phyloP scores from a whole-genome alignment of 225 moss, liverwort and hornwort genomes.

The Polytrichum formosum region DNA sequence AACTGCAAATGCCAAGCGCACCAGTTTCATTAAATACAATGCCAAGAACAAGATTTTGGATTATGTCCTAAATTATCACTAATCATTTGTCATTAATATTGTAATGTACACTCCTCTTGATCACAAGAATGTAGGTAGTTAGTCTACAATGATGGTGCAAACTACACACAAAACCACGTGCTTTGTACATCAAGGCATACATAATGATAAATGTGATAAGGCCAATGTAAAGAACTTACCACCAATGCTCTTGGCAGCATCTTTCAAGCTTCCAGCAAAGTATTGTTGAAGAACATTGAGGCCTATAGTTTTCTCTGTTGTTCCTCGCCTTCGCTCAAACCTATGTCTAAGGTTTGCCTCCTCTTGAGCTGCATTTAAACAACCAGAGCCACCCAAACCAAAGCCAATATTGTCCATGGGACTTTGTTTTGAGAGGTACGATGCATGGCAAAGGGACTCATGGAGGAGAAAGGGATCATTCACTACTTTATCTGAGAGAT shows the following conservation, averaged over 20 bases:
- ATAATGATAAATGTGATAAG: not conserved
- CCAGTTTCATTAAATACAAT: no score
- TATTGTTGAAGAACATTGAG: constrained; percentile 94
- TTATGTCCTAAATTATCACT: not conserved
- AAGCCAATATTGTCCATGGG: constrained; percentile 30
- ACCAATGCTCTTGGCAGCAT: constrained; percentile 98
- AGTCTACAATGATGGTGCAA: not conserved
- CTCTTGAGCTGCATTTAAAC: constrained; percentile 39
- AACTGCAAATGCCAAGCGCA: constrained; percentile 45
- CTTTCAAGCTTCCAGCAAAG: constrained; percentile 95
- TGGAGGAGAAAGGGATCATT: constrained; percentile 28
- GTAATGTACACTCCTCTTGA: not conserved
- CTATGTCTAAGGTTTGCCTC: constrained; percentile 56
- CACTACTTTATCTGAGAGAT: constrained; percentile 20
- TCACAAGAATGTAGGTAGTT: no score
- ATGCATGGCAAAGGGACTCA: constrained; percentile 25
- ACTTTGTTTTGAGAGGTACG: constrained; percentile 25
- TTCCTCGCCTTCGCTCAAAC: constrained; percentile 89
- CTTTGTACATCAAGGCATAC: not conserved
- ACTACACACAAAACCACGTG: not conserved
- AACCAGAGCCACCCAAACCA: constrained; percentile 26
- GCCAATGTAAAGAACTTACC: constrained; percentile 53
- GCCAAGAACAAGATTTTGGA: no score
- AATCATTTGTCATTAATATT: constrained; percentile 2
- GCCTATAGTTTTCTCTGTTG: constrained; percentile 91